These are phyloP conservation scores for Xanthoparmelia taractica DNA, from an alignment of 495 filamentous ascomycete species.

Conservation along the genomic window DNA sequence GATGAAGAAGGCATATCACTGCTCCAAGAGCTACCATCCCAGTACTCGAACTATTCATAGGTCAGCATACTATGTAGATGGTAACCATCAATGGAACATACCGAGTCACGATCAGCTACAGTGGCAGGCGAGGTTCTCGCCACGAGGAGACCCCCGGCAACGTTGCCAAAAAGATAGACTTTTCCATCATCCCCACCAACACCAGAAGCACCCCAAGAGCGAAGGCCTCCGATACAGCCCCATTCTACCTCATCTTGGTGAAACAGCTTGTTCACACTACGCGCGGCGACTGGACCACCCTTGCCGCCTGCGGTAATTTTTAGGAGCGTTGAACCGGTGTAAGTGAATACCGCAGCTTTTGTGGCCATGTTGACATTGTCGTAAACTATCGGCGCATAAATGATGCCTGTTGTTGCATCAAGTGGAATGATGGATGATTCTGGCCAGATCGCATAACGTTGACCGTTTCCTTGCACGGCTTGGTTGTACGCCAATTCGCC, in stretches of 20 bases:
- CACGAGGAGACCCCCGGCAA: slow-evolving; percentile 26
- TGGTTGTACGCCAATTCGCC: slow-evolving; percentile 31
- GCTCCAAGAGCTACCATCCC: slow-evolving; percentile 27
- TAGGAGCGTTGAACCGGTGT: slow-evolving; percentile 29
- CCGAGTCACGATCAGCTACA: slow-evolving; percentile 24
- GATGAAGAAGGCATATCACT: slow-evolving; percentile 18
- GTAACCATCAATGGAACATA: slow-evolving; percentile 15
- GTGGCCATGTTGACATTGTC: slow-evolving; percentile 29
- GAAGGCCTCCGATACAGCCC: slow-evolving; percentile 31
- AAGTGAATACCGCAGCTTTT: slow-evolving; percentile 28
- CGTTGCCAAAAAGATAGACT: slow-evolving; percentile 31
- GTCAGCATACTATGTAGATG: slow-evolving; percentile 4
- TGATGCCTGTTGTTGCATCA: slow-evolving; percentile 26
- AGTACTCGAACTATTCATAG: slow-evolving; percentile 27
- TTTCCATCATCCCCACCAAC: slow-evolving; percentile 30
- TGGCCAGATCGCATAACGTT: slow-evolving; percentile 33
- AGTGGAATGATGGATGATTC: slow-evolving; percentile 32
- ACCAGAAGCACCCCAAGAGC: slow-evolving; percentile 32
- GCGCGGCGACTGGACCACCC: slow-evolving; percentile 28
- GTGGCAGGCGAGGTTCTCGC: slow-evolving; percentile 21
- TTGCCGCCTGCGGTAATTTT: slow-evolving; percentile 26
- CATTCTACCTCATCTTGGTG: slow-evolving; percentile 29
- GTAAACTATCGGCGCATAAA: slow-evolving; percentile 33
- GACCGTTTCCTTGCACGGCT: slow-evolving; percentile 29
- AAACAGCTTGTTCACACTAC: slow-evolving; percentile 28